Percentiles rank a stretch among this genome's conserved stretches.
Evolutionary conservation across 1,284 basidiomycete genomes (phyloP).

Genomic region (Marasmius oreades): DNA sequence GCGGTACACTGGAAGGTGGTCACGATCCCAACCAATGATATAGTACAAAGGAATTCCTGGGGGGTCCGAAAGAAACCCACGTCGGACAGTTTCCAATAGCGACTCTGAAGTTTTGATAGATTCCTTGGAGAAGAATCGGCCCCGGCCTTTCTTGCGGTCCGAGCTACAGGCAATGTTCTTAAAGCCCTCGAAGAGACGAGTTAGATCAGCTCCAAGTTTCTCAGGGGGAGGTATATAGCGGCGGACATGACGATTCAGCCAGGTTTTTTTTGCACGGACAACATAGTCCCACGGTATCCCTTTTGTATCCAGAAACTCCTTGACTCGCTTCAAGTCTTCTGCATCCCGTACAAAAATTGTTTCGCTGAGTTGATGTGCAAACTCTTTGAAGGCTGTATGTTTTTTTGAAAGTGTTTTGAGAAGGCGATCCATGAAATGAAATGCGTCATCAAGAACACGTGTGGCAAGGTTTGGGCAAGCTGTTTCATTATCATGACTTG

Average conservation of each 20-base stretch:
- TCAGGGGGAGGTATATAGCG: conserved; percentile 4
- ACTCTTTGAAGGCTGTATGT: conserved; percentile 12
- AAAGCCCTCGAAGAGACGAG: background rate
- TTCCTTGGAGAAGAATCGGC: conserved; percentile 1
- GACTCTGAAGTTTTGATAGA: background rate
- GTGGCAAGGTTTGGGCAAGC: background rate
- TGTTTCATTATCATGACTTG: no score
- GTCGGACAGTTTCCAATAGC: background rate
- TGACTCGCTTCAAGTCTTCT: conserved; percentile 5
- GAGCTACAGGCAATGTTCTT: conserved; percentile 1
- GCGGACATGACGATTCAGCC: conserved; percentile 4
- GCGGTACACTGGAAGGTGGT: conserved; percentile 5
- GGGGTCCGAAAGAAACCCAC: conserved; percentile 11
- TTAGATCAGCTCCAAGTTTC: background rate
- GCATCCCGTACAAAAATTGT: conserved; percentile 12
- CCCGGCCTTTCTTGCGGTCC: background rate
- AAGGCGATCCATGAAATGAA: conserved; percentile 14
- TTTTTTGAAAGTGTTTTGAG: conserved; percentile 10
- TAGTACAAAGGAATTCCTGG: conserved; percentile 4
- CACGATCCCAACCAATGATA: conserved; percentile 4
- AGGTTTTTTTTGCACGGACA: background rate
- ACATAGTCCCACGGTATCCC: conserved; percentile 12
- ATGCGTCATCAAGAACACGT: conserved; percentile 14
- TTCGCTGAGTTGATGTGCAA: conserved; percentile 11
- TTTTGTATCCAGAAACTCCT: background rate